Evolutionary conservation across 1,139 yeast genomes (phyloP).

Genomic region (Zhuliangozyma blackwelliae): DNA sequence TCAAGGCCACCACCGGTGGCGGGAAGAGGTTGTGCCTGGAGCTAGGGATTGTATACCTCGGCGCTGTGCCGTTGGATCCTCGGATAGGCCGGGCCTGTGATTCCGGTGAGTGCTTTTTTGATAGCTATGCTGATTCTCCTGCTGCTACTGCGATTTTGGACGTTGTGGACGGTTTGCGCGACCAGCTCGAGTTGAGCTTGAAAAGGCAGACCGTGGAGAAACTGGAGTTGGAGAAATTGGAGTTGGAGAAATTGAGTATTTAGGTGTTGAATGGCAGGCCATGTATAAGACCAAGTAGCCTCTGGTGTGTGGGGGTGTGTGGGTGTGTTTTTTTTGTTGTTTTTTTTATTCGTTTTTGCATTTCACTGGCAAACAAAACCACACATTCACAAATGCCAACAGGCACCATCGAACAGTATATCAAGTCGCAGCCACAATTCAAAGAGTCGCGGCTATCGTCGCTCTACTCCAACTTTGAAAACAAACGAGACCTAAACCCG

Average conservation of each 20-base stretch:
- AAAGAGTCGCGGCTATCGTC: constrained; percentile 53
- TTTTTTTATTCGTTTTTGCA: too few relatives aligned
- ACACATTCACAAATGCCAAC: too few relatives aligned
- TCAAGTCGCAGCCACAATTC: constrained; percentile 26
- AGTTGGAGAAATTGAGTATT: too few relatives aligned
- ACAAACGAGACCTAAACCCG: constrained; percentile 48
- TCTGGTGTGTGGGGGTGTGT: background rate
- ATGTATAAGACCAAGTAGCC: too few relatives aligned
- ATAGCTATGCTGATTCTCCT: constrained; percentile 84
- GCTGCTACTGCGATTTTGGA: constrained; percentile 83
- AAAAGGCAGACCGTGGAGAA: constrained; percentile 9
- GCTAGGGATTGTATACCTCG: constrained; percentile 70
- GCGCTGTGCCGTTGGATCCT: constrained; percentile 94
- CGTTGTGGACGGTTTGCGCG: constrained; percentile 66
- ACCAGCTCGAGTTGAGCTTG: constrained; percentile 32
- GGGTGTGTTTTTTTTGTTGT: too few relatives aligned
- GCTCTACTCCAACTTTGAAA: constrained; percentile 57
- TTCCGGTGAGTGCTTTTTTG: constrained; percentile 80
- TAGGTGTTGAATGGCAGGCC: too few relatives aligned
- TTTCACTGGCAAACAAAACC: too few relatives aligned
- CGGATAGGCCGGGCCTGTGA: constrained; percentile 90
- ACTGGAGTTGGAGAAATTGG: too few relatives aligned
- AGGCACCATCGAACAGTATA: constrained; percentile 11
- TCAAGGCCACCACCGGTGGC: constrained; percentile 96
- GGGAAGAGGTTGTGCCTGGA: constrained; percentile 83